Percentiles rank a stretch among this genome's conserved stretches.
Evolutionary conservation across 73 alveolate species (phyloP).

Genomic region (Tetrahymena elliotti): DNA sequence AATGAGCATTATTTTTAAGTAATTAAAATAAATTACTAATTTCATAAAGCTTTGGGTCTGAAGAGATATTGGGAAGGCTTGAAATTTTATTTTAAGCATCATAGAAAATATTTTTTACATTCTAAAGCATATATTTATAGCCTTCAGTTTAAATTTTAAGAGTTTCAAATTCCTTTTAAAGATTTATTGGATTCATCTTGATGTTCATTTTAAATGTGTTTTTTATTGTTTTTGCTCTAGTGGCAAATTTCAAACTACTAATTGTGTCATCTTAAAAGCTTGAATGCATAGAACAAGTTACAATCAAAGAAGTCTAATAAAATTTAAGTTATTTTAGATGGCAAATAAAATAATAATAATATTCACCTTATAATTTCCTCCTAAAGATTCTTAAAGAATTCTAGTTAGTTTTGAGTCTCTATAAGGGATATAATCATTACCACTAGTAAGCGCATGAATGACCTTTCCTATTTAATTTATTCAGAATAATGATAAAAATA

Average conservation of each 20-base stretch:
- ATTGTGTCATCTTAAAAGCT: conserved; percentile 59
- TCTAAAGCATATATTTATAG: not conserved
- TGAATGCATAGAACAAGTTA: conserved; percentile 57
- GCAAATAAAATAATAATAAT: not conserved
- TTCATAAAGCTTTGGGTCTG: not conserved
- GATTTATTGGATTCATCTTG: conserved; percentile 56
- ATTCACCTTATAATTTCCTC: conserved; percentile 59
- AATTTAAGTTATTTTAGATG: not conserved
- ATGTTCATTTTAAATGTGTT: conserved; percentile 58
- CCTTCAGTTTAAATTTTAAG: conserved; percentile 36
- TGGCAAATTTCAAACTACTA: conserved; percentile 56
- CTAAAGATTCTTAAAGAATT: conserved; percentile 59
- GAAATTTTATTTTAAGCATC: not conserved
- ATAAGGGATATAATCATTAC: conserved; percentile 60
- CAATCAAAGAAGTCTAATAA: conserved; percentile 48
- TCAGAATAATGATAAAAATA: not conserved
- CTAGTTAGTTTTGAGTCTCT: conserved; percentile 71
- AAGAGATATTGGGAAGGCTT: not conserved
- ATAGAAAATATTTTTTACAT: not conserved
- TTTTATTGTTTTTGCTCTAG: conserved; percentile 61
- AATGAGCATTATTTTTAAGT: not conserved
- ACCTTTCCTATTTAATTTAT: conserved; percentile 53
- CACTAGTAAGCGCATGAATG: conserved; percentile 51
- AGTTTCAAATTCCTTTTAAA: conserved; percentile 45
- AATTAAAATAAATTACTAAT: not conserved